Evolutionary conservation across 2,329 filamentous ascomycete genomes (phyloP), one percentile per base, ranked within the genome.

Genomic region (Huntiella savannae): DNA sequence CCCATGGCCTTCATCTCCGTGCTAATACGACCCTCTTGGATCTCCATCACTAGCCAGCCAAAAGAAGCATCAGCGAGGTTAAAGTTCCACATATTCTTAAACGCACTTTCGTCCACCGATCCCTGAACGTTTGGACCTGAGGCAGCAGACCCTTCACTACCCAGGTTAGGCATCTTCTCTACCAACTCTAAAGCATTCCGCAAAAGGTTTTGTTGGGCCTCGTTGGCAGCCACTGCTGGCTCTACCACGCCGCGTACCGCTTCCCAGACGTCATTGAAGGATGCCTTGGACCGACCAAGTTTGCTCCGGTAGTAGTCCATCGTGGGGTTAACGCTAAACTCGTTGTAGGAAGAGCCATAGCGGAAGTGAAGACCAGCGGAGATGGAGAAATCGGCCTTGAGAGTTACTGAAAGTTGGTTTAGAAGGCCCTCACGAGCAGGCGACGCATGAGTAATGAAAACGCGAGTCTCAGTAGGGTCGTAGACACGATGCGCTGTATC

Each of bases 51-150:
- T 44, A 98, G 70, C 70, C 86, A 98, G 51, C 91, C 91, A 60
- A 96, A 98, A 15, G 91, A 88, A 47, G 91, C 91, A 66, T 98
- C 91, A 28, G 91, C 91, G 53, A 98, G 65, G 62, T 96, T 96
- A 66, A 98, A 98, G 63, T 98, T 98, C 91, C 91, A 98, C 91
- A 96, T 96, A 61, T 98, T 98, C 70, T 98, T 98, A 73, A 98
- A 98, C 1, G 91, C 91, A 56, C 87, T 95, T 68, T 98, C 91
- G 52, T 98, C 91, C 13, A 98, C 86, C 57, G 93, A 83, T 32
- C 91, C 91, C 43, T 84, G 79, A 49, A 75, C 73, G 22, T 28
- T 28, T 28, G 22, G 22, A 45, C 72, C 66, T 43, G 77, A 77
- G 35, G 80, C 82, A 43, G 77, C 75, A 45, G 79, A 75, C 16